phyloP scores from a whole-genome alignment of 2,329 filamentous ascomycete species.

The Gnomoniopsis sp. region DNA sequence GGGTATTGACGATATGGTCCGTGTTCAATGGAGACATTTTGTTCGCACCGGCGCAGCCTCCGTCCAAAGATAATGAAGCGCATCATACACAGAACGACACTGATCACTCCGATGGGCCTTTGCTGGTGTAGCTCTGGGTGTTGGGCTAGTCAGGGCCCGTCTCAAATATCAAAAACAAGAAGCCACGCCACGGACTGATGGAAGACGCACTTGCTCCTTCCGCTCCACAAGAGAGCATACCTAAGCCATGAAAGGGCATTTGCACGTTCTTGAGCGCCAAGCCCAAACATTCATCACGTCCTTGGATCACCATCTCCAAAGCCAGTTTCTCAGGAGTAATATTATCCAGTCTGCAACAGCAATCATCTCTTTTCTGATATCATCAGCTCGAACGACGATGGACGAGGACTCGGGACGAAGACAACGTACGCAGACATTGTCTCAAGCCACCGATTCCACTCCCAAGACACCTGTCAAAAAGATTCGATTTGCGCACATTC shows the following conservation, averaged over 20 bases:
- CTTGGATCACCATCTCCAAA: background rate
- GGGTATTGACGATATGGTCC: background rate
- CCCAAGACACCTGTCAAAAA: background rate
- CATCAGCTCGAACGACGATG: background rate
- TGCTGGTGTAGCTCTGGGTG: background rate
- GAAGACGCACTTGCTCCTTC: too few relatives aligned
- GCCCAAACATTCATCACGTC: background rate
- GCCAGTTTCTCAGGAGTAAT: background rate
- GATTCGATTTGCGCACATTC: background rate
- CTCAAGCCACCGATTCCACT: background rate
- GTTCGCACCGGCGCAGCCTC: background rate
- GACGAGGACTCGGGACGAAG: background rate
- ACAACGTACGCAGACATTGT: background rate
- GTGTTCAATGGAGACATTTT: background rate
- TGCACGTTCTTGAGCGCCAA: background rate
- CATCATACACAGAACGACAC: background rate
- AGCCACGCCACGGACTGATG: too few relatives aligned
- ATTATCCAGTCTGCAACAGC: background rate
- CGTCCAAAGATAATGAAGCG: background rate
- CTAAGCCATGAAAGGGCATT: too few relatives aligned
- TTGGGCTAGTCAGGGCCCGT: background rate
- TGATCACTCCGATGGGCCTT: background rate
- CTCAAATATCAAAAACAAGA: background rate
- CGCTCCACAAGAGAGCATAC: too few relatives aligned
- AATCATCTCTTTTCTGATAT: background rate